phyloP scores from a whole-genome alignment of 495 filamentous ascomycete genomes.

The Hypoxylon lienhwacheense region DNA sequence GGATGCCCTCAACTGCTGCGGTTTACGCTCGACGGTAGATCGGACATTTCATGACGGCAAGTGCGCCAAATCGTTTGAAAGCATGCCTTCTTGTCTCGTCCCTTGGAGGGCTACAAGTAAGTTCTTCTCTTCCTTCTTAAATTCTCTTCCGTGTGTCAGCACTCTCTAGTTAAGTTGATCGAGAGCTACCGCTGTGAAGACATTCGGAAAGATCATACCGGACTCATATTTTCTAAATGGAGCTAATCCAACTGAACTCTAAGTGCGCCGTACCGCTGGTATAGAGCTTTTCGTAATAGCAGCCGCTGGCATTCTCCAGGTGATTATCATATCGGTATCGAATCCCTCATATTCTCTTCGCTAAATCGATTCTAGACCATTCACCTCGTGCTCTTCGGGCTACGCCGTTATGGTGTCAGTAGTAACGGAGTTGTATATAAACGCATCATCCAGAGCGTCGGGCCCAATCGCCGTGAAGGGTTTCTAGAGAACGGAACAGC shows the following conservation, averaged over 20 bases:
- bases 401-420: slow-evolving; percentile 12
- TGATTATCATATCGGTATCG: slow-evolving; percentile 4
- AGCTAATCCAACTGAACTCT: neutral
- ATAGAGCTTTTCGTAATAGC: slow-evolving; percentile 33
- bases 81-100: slow-evolving; percentile 15
- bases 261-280: slow-evolving; percentile 31
- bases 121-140: neutral
- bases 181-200: neutral
- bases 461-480: slow-evolving; percentile 4
- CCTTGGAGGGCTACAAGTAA: slow-evolving; percentile 33
- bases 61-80: slow-evolving; percentile 14
- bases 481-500: slow-evolving; percentile 21
- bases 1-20: slow-evolving; percentile 66
- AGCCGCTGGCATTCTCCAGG: slow-evolving; percentile 39
- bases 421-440: slow-evolving; percentile 9
- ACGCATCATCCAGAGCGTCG: slow-evolving; percentile 6
- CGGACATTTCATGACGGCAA: slow-evolving; percentile 52
- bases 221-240: neutral
- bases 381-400: slow-evolving; percentile 22
- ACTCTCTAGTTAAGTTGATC: neutral
- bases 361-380: slow-evolving; percentile 14
- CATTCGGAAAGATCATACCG: neutral
- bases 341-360: neutral
- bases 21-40: slow-evolving; percentile 57
- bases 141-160: too few relatives aligned